Evolutionary conservation across 306 rosid species (phyloP).

Genomic region (Dalbergia cochinchinensis): DNA sequence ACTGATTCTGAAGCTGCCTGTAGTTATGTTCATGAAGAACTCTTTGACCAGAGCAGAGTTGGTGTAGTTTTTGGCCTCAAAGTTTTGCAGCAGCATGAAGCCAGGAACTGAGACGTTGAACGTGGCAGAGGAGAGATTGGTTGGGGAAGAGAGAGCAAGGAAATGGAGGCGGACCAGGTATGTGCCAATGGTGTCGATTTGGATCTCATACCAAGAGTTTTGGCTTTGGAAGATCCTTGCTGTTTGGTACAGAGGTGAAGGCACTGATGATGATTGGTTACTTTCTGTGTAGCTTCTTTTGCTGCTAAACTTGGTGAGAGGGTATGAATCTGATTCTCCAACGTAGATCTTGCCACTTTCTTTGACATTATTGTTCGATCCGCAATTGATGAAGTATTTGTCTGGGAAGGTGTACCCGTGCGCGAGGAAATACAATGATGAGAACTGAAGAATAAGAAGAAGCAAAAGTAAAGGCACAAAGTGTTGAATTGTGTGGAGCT

Average conservation of each 20-base stretch:
- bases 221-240: conserved; percentile 36
- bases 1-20: conserved; percentile 3
- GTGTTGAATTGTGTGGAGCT: background rate
- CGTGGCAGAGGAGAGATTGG: conserved; percentile 42
- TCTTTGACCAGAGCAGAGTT: conserved; percentile 40
- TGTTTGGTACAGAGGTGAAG: conserved; percentile 44
- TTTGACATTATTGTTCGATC: background rate
- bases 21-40: conserved; percentile 29
- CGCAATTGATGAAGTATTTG: conserved; percentile 58
- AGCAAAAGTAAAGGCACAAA: background rate
- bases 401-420: background rate
- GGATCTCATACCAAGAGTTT: conserved; percentile 21
- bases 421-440: background rate
- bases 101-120: conserved; percentile 53
- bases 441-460: conserved; percentile 41
- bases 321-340: conserved; percentile 16
- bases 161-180: conserved; percentile 66
- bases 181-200: background rate
- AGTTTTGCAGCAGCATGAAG: conserved; percentile 40
- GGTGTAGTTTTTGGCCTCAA: background rate
- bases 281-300: background rate
- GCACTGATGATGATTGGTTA: background rate
- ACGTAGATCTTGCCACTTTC: background rate
- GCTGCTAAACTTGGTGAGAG: background rate
- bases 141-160: conserved; percentile 45